Evolutionary conservation across 139 green algal genomes (phyloP).

Genomic region (Axilococcus clingmanii): DNA sequence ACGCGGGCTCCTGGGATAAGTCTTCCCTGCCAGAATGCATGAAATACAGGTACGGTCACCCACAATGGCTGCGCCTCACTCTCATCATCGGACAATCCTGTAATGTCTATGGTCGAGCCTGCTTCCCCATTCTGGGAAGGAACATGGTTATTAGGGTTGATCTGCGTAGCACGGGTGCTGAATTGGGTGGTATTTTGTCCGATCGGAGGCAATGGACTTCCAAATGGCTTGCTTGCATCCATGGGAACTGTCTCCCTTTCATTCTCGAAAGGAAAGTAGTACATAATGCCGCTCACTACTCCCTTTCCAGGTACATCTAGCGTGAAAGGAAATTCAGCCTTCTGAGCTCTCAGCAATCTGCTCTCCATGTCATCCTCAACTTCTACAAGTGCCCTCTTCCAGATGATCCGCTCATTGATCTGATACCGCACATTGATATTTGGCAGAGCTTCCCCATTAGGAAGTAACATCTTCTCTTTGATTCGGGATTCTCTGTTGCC

Average conservation of each 20-base stretch:
- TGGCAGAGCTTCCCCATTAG: constrained; percentile 46
- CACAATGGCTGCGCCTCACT: not conserved
- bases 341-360: constrained; percentile 39
- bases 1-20: constrained; percentile 65
- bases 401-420: constrained; percentile 8
- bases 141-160: too few relatives aligned
- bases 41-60: constrained; percentile 32
- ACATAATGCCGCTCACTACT: constrained; percentile 53
- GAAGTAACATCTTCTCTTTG: constrained; percentile 17
- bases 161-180: constrained; percentile 1
- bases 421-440: constrained; percentile 42
- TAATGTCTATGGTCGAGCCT: not conserved
- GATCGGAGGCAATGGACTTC: constrained; percentile 1
- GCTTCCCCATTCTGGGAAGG: constrained; percentile 2
- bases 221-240: constrained; percentile 11
- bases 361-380: constrained; percentile 72
- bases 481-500: constrained; percentile 47
- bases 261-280: constrained; percentile 64
- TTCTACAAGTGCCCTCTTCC: constrained; percentile 28
- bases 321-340: constrained; percentile 44
- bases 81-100: constrained; percentile 6
- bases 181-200: constrained; percentile 3
- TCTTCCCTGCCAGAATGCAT: constrained; percentile 68
- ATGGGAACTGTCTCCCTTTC: constrained; percentile 51
- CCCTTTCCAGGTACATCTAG: constrained; percentile 56